Evolutionary conservation across 495 filamentous ascomycete species (phyloP).

Genomic region (Tuber magnatum): DNA sequence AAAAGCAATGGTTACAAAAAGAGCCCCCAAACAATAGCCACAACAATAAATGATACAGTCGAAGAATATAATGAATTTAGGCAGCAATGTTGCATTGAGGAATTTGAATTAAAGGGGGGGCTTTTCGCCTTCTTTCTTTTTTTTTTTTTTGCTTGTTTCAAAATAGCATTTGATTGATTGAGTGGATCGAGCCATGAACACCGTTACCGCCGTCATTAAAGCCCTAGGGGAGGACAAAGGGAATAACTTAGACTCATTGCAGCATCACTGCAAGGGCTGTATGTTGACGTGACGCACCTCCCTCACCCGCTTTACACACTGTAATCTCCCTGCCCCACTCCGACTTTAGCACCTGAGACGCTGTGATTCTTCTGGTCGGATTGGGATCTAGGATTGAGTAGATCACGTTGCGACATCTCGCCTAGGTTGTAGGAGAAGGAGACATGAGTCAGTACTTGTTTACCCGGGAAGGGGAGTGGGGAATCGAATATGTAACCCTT

Average conservation of each 20-base stretch:
- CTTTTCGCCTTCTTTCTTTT: neutral
- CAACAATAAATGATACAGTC: neutral
- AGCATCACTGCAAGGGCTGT: neutral
- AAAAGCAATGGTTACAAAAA: conserved; percentile 3
- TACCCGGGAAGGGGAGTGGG: conserved; percentile 5
- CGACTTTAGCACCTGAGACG: conserved; percentile 91
- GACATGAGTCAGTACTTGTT: conserved; percentile 42
- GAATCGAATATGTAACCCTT: conserved; percentile 3
- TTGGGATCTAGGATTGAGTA: conserved; percentile 99
- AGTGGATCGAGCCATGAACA: neutral
- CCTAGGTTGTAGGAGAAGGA: conserved; percentile 48
- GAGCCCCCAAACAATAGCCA: neutral
- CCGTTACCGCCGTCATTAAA: neutral
- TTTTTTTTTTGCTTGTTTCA: neutral
- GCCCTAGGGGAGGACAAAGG: neutral
- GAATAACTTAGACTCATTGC: conserved; percentile 1
- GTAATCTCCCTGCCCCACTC: conserved; percentile 98
- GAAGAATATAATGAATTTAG: neutral
- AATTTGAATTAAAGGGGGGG: neutral
- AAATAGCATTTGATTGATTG: neutral
- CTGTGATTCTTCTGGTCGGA: conserved; percentile 80
- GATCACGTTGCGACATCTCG: conserved; percentile 95
- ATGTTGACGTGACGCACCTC: conserved; percentile 50
- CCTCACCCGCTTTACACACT: conserved; percentile 89
- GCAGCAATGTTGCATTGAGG: neutral